A percentile compares a stretch with the other conserved stretches of the same genome.
Conservation (phyloP, 2,329 filamentous ascomycete species). For the Lachnellula subtilissima region DNA sequence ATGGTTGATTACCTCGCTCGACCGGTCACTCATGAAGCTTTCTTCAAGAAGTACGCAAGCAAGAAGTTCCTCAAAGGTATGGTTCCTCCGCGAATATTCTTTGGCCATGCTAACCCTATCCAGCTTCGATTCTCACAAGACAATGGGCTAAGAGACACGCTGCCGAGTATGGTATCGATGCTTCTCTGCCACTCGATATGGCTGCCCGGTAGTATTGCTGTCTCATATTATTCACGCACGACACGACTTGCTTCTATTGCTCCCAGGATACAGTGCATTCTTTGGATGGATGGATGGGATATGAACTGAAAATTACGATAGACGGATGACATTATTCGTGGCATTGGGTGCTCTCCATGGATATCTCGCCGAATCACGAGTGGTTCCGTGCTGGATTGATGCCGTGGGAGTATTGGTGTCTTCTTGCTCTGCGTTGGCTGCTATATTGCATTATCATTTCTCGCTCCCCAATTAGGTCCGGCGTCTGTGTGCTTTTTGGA, state of each 20-base stretch:
- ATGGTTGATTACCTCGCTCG: conserved; percentile 96
- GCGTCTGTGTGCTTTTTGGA: conserved; percentile 23
- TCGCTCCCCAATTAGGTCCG: conserved; percentile 18
- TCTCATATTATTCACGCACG: conserved; percentile 21
- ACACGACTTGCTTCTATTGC: conserved; percentile 25
- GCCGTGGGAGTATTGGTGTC: conserved; percentile 11
- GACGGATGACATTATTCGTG: conserved; percentile 23
- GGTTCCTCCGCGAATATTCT: conserved; percentile 19
- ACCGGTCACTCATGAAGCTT: conserved; percentile 89
- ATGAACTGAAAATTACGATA: conserved; percentile 30
- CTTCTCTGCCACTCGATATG: conserved; percentile 28
- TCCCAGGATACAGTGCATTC: conserved; percentile 28
- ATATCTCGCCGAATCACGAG: conserved; percentile 17
- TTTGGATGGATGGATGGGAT: conserved; percentile 34
- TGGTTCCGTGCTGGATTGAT: conserved; percentile 15
- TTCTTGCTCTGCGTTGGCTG: conserved; percentile 17
- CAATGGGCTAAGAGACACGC: conserved; percentile 88
- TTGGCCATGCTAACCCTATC: conserved; percentile 21
- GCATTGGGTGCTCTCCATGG: conserved; percentile 15
- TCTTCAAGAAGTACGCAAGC: conserved; percentile 99
- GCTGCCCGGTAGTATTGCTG: conserved; percentile 22
- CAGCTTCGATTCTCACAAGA: conserved; percentile 86
- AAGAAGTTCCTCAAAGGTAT: conserved; percentile 99
- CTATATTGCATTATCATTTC: conserved; percentile 24
- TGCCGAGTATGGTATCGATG: conserved; percentile 47